Percentiles rank a stretch among this genome's conserved stretches.
Conservation (phyloP, 257 asterid genomes). For the Fraxinus excelsior region DNA sequence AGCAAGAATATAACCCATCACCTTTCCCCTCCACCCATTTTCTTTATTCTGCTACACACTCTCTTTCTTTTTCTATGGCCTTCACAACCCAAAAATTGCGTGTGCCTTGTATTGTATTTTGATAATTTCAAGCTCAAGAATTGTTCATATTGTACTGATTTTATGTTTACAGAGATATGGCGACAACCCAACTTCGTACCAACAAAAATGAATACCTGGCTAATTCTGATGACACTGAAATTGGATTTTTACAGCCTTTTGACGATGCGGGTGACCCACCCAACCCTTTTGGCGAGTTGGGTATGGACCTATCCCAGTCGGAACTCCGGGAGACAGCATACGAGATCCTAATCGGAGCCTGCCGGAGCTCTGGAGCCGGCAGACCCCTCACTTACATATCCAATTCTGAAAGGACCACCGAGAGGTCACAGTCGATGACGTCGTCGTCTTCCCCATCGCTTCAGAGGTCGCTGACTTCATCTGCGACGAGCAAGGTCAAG, state of each 20-base stretch:
- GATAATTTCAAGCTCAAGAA: not conserved
- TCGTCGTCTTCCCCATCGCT: conserved; percentile 34
- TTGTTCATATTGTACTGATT: not conserved
- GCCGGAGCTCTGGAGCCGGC: conserved; percentile 72
- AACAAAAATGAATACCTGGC: not conserved
- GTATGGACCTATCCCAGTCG: conserved; percentile 53
- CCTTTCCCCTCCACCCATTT: conserved; percentile 14
- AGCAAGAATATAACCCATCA: conserved; percentile 47
- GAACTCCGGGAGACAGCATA: conserved; percentile 92
- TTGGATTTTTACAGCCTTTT: not conserved
- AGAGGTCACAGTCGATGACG: conserved; percentile 35
- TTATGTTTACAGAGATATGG: conserved; percentile 22
- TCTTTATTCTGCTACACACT: not conserved
- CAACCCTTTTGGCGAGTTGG: conserved; percentile 70
- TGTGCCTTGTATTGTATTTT: not conserved
- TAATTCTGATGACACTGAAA: not conserved
- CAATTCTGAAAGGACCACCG: conserved; percentile 38
- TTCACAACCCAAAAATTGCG: not conserved
- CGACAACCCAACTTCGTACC: conserved; percentile 12
- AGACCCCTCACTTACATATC: conserved; percentile 75
- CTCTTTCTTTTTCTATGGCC: not conserved
- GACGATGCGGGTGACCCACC: not conserved
- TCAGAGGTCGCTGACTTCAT: conserved; percentile 44
- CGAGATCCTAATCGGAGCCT: conserved; percentile 78
- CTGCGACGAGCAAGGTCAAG: conserved; percentile 70